These are phyloP conservation scores for Metschnikowia cubensis DNA, from an alignment of 805 yeast species.

Conservation along the genomic window DNA sequence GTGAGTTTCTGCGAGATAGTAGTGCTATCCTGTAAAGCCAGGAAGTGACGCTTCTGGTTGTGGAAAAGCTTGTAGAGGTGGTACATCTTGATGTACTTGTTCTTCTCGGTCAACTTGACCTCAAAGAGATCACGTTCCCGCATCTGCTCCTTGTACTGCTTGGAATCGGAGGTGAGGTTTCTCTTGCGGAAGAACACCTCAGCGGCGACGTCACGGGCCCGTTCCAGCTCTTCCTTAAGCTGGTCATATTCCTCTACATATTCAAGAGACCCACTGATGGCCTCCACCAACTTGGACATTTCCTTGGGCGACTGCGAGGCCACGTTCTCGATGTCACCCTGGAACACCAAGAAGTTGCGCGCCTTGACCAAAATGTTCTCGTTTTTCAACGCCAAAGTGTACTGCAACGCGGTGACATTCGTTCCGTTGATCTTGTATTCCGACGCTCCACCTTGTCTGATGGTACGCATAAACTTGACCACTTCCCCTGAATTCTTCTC, in stretches of 20 bases:
- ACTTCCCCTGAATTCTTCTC: conserved; percentile 58
- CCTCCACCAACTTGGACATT: conserved; percentile 70
- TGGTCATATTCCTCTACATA: conserved; percentile 61
- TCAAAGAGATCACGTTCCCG: conserved; percentile 68
- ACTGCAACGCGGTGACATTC: conserved; percentile 59
- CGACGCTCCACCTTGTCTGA: conserved; percentile 56
- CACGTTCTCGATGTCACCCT: conserved; percentile 93
- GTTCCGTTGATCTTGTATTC: conserved; percentile 64
- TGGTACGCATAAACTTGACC: conserved; percentile 59
- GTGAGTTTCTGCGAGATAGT: conserved; percentile 9
- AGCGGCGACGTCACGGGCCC: conserved; percentile 60
- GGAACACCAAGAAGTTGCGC: conserved; percentile 87
- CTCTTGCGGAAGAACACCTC: conserved; percentile 65
- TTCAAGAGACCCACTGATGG: conserved; percentile 77
- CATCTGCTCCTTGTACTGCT: conserved; percentile 72
- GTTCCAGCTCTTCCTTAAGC: conserved; percentile 59
- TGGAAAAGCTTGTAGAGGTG: conserved; percentile 66
- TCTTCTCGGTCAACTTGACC: conserved; percentile 46
- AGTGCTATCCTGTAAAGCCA: conserved; percentile 30
- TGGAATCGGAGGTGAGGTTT: conserved; percentile 66
- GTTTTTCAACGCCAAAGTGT: conserved; percentile 58
- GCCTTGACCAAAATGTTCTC: conserved; percentile 88
- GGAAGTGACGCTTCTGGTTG: conserved; percentile 42
- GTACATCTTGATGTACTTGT: conserved; percentile 42
- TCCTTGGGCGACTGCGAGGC: conserved; percentile 84